Conservation (phyloP, 1,284 basidiomycete species). For the Tilletia caries region DNA sequence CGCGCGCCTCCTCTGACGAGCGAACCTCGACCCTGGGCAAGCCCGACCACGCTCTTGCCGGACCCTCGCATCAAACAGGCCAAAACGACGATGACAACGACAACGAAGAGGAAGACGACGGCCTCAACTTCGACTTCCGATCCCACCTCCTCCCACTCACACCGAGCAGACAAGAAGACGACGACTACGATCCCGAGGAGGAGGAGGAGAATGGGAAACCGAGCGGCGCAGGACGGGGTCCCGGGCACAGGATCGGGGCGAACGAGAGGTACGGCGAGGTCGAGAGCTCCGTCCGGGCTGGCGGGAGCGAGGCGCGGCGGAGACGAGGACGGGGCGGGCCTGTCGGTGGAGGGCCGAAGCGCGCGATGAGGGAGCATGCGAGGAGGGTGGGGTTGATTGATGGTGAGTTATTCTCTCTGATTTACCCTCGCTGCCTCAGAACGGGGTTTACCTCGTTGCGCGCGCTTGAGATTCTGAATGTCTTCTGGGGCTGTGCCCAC, state of each 20-base stretch:
- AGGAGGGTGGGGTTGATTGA: slow-evolving; percentile 16
- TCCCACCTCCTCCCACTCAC: slow-evolving; percentile 6
- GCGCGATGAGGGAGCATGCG: slow-evolving; percentile 13
- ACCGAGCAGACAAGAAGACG: not conserved
- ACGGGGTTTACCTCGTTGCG: no score
- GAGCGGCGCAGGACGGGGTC: not conserved
- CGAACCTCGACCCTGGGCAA: no score
- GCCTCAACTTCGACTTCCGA: slow-evolving; percentile 7
- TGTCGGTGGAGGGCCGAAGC: not conserved
- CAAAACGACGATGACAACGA: slow-evolving; percentile 26
- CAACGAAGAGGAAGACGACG: slow-evolving; percentile 26
- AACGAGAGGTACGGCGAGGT: slow-evolving; percentile 27
- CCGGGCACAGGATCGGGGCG: no score
- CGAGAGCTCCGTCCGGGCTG: slow-evolving; percentile 23
- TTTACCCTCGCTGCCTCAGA: no score
- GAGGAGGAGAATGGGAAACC: not conserved
- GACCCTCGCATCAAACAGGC: not conserved
- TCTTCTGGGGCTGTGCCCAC: no score
- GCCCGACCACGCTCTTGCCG: not conserved
- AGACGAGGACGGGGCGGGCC: not conserved
- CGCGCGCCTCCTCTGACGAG: slow-evolving; percentile 19
- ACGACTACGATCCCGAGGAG: not conserved
- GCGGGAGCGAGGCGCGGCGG: not conserved
- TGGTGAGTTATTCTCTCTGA: slow-evolving; percentile 17
- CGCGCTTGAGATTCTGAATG: no score